Conservation (phyloP, 441 rosid genomes). For the Hura crepitans region DNA sequence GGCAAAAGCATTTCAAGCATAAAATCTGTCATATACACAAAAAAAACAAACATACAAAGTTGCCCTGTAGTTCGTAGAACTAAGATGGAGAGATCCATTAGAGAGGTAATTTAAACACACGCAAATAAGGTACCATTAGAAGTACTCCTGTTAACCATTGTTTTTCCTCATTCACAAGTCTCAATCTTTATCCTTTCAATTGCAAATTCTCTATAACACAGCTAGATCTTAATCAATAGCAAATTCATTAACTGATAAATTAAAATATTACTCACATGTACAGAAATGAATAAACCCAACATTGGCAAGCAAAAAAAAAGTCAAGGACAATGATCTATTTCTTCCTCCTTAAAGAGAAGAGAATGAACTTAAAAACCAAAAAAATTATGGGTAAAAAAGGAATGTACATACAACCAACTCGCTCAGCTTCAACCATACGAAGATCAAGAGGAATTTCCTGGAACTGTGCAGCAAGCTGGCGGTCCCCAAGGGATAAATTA, state of each 20-base stretch:
- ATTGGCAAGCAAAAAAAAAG: neutral
- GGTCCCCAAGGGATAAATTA: conserved; percentile 73
- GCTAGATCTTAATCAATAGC: neutral
- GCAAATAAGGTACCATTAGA: neutral
- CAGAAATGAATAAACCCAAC: neutral
- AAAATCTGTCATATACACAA: neutral
- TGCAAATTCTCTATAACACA: neutral
- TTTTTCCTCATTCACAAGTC: neutral
- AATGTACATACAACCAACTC: conserved; percentile 73
- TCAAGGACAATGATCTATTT: neutral
- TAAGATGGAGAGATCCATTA: neutral
- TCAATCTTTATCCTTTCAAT: neutral
- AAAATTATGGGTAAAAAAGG: neutral
- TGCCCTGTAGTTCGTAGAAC: neutral
- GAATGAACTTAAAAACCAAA: neutral
- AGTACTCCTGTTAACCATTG: neutral
- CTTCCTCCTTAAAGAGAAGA: neutral
- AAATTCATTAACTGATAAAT: neutral
- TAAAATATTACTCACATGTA: neutral
- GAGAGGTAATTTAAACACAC: neutral
- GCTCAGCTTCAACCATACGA: conserved; percentile 86
- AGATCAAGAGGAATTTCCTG: conserved; percentile 94
- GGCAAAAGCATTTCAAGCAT: neutral
- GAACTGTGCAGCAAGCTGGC: conserved; percentile 83
- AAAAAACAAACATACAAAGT: neutral